phyloP scores from a whole-genome alignment of 164 flowering plant species.

The Kalanchoe fedtschenkoi region DNA sequence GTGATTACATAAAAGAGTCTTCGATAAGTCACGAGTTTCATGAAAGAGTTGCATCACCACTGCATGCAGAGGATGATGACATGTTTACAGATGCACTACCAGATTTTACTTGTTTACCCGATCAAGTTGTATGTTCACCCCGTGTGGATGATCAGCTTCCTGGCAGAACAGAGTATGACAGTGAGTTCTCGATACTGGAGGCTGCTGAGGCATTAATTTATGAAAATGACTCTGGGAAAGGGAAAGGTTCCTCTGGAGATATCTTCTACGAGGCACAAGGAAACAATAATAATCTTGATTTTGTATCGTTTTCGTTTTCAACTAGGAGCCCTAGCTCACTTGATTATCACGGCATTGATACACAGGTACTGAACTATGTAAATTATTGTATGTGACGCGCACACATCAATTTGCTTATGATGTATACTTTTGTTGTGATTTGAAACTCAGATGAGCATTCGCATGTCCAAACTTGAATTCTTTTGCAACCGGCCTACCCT shows the following conservation, averaged over 20 bases:
- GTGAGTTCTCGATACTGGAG: slow-evolving; percentile 4
- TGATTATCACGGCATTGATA: slow-evolving; percentile 78
- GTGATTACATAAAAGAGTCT: slow-evolving; percentile 18
- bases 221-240: slow-evolving; percentile 34
- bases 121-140: slow-evolving; percentile 18
- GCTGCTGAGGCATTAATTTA: slow-evolving; percentile 24
- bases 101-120: slow-evolving; percentile 52
- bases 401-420: background rate
- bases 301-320: slow-evolving; percentile 60
- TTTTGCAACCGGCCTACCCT: slow-evolving; percentile 90
- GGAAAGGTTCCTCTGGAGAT: slow-evolving; percentile 32
- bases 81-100: slow-evolving; percentile 74
- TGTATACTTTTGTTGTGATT: slow-evolving; percentile 2
- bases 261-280: slow-evolving; percentile 69
- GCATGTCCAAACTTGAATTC: slow-evolving; percentile 91
- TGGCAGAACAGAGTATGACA: slow-evolving; percentile 12
- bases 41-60: slow-evolving; percentile 16
- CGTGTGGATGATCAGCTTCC: slow-evolving; percentile 13
- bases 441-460: slow-evolving; percentile 69
- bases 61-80: slow-evolving; percentile 61
- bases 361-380: slow-evolving; percentile 47
- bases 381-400: background rate
- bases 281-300: slow-evolving; percentile 50
- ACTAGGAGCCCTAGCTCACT: slow-evolving; percentile 56
- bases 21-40: slow-evolving; percentile 19